Base-by-base conservation (phyloP, 257 asterid genomes). In the Sherardia arvensis region DNA sequence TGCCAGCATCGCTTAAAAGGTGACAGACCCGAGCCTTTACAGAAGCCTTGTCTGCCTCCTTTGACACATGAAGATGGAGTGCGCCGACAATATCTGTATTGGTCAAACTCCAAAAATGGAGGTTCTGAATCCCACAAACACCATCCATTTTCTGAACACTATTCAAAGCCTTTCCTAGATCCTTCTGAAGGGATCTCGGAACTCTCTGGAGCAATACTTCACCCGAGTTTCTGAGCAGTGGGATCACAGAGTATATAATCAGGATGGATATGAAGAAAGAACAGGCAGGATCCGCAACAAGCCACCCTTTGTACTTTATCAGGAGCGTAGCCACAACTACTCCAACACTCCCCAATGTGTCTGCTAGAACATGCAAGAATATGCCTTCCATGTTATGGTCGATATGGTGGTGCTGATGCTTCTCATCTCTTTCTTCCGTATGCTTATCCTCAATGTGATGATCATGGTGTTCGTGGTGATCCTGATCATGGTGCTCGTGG, bases 331-430 rank as follows among this genome's bases (percentile, higher is more conserved):
- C 82, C 66, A 87, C 74, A 51, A 87, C 96, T 61, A 93, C 99
- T 60, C 99, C 97, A 5, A 93, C 88, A 26, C 99, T 93, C 56
- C 99, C 99, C 84, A 93, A 0, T 6, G 99, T 93, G 81, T 93
- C 99, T 11, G 97, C 99, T 75, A 93, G 69, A 43, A 93, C 97
- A 32, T 93, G 99, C 84, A 93, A 74, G 84, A 93, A 93, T 61
- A 93, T 93, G 69, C 99, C 99, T 71, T 85, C 95, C 99, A 93
- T 87, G 82, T 93, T 93, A 74, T 90, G 99, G 83, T 93, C 97
- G 28, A 85, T 83, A 75, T 93, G 99, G 74, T 79, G 98, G 66
- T 85, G 96, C 62, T 74, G 85, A 59, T 28, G 59, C 40, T 74
- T 66, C 73, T 76, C 77, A 54, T 62, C 76, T 27, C 66, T 69